Evolutionary conservation across 2,329 filamentous ascomycete species (phyloP).

Genomic region (Fusarium floridanum): DNA sequence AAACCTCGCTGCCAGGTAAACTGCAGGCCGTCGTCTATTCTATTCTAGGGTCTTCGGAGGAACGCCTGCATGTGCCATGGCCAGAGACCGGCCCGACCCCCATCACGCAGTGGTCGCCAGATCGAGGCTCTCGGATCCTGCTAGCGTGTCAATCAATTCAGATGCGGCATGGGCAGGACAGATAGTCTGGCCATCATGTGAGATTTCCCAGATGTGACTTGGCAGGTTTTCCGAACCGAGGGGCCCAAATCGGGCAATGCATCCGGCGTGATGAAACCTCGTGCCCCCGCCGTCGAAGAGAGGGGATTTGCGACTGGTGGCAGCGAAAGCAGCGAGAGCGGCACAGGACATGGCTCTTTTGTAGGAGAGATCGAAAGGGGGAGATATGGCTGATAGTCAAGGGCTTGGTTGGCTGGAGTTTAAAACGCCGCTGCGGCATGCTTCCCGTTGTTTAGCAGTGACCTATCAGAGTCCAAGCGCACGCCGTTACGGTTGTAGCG

Average conservation of each 20-base stretch:
- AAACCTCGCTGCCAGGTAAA: background rate
- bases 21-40: background rate
- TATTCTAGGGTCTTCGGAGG: background rate
- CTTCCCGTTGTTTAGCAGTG: constrained; percentile 16
- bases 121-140: constrained; percentile 4
- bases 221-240: constrained; percentile 26
- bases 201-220: constrained; percentile 10
- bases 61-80: background rate
- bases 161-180: background rate
- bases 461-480: constrained; percentile 19
- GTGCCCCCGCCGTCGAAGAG: constrained; percentile 21
- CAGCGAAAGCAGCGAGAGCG: background rate
- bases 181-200: constrained; percentile 30
- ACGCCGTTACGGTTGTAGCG: constrained; percentile 33
- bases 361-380: constrained; percentile 14
- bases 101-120: constrained; percentile 9
- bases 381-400: constrained; percentile 27
- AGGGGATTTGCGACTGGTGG: background rate
- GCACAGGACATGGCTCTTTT: constrained; percentile 8
- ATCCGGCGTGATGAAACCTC: constrained; percentile 30
- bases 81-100: constrained; percentile 1
- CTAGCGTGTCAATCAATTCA: constrained; percentile 5
- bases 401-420: constrained; percentile 24
- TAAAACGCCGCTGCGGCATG: constrained; percentile 12
- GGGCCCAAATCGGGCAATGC: constrained; percentile 30